Evolutionary conservation across 1,284 basidiomycete species (phyloP).

Genomic region (Moesziomyces globuligerus): DNA sequence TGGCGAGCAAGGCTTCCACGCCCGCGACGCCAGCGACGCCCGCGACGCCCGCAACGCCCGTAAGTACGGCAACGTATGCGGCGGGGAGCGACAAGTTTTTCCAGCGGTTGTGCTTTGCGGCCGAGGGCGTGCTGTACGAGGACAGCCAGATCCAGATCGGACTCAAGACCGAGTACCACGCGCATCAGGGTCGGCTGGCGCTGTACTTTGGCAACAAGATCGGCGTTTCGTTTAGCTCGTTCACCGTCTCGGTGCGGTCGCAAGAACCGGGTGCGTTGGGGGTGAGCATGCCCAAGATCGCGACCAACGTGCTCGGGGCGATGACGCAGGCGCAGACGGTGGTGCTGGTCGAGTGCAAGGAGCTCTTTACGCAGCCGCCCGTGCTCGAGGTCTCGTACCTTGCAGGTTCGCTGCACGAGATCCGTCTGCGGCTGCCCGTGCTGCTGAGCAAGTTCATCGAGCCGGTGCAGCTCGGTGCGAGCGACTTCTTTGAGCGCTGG

Average conservation of each 20-base stretch:
- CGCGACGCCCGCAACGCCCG: conserved; percentile 31
- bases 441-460: conserved; percentile 92
- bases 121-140: conserved; percentile 93
- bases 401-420: conserved; percentile 86
- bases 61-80: conserved; percentile 30
- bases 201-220: conserved; percentile 97
- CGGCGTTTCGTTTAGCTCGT: conserved; percentile 82
- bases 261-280: conserved; percentile 78
- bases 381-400: conserved; percentile 89
- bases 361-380: conserved; percentile 80
- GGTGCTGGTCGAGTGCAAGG: conserved; percentile 92
- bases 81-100: conserved; percentile 76
- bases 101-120: conserved; percentile 80
- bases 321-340: conserved; percentile 92
- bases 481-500: conserved; percentile 98
- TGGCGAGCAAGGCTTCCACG: conserved; percentile 7
- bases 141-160: conserved; percentile 95
- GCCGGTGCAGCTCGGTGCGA: conserved; percentile 81
- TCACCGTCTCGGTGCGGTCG: conserved; percentile 80
- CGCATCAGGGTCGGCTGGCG: conserved; percentile 87
- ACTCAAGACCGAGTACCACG: conserved; percentile 94
- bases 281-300: conserved; percentile 87
- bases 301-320: conserved; percentile 78
- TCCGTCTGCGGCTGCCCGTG: conserved; percentile 85
- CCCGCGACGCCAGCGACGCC: conserved; percentile 32